Percentiles rank a stretch among this genome's conserved stretches.
Conservation (phyloP, 306 rosid genomes). For the Dryas octopetala region DNA sequence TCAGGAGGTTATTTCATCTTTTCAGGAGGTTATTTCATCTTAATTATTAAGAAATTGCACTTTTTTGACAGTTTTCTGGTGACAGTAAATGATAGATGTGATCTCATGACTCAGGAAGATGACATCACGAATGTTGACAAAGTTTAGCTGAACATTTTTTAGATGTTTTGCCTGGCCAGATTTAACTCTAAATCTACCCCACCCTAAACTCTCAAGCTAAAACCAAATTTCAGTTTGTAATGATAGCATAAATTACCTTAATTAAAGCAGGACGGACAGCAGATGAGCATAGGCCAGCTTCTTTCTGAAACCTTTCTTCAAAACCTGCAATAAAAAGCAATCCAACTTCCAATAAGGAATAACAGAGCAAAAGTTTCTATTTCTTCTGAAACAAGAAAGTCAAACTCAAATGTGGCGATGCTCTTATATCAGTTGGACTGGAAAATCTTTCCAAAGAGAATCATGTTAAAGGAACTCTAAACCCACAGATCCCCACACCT, state of each 20-base stretch:
- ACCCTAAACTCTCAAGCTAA: neutral
- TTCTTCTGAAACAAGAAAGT: neutral
- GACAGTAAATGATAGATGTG: neutral
- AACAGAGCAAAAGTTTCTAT: neutral
- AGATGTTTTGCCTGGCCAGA: neutral
- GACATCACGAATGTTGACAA: neutral
- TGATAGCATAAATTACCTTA: conserved; percentile 53
- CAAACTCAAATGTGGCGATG: neutral
- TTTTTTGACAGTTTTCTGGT: neutral
- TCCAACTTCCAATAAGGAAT: conserved; percentile 1
- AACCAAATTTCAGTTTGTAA: neutral
- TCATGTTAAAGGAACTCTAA: neutral
- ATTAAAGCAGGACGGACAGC: conserved; percentile 87
- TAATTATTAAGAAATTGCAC: neutral
- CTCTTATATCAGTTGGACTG: neutral
- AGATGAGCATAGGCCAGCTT: conserved; percentile 83
- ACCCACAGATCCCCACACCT: neutral
- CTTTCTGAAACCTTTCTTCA: conserved; percentile 98
- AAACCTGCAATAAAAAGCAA: conserved; percentile 54
- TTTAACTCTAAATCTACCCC: neutral
- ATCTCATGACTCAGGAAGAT: neutral
- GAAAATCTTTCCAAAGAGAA: neutral
- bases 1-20: too few species aligned
- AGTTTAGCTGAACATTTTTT: neutral
- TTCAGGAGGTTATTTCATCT: neutral